phyloP scores from a whole-genome alignment of 2,329 filamentous ascomycete species.

The Phyllosticta citriasiana region DNA sequence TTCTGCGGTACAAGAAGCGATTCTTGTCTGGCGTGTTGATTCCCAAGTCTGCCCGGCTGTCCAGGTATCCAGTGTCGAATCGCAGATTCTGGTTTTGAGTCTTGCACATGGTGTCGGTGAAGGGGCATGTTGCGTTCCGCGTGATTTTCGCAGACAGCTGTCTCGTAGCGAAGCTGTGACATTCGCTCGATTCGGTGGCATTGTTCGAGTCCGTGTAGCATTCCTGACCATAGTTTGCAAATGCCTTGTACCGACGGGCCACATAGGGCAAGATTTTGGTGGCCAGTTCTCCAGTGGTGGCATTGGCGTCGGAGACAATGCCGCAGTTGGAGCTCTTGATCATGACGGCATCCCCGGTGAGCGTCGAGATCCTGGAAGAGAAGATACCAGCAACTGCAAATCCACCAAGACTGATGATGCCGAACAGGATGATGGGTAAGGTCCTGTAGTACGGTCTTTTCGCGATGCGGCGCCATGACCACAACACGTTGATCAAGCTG shows the following conservation, averaged over 20 bases:
- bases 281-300: not conserved
- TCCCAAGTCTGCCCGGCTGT: constrained; percentile 17
- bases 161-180: constrained; percentile 5
- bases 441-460: not conserved
- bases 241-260: not conserved
- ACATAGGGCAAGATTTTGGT: not conserved
- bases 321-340: not conserved
- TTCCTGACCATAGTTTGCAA: not conserved
- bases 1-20: constrained; percentile 4
- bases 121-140: constrained; percentile 12
- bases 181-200: not conserved
- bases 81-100: constrained; percentile 9
- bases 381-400: constrained; percentile 9
- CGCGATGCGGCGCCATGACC: not conserved
- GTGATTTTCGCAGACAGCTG: constrained; percentile 4
- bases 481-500: not conserved
- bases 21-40: constrained; percentile 14
- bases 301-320: not conserved
- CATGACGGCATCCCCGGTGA: constrained; percentile 3
- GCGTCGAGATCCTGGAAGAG: constrained; percentile 8
- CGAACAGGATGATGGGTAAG: not conserved
- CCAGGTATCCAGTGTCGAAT: constrained; percentile 15
- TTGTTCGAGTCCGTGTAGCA: constrained; percentile 1
- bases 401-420: not conserved
- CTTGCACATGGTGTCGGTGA: constrained; percentile 10